Conservation (phyloP, 306 rosid genomes). For the Cicer chorassanicum region DNA sequence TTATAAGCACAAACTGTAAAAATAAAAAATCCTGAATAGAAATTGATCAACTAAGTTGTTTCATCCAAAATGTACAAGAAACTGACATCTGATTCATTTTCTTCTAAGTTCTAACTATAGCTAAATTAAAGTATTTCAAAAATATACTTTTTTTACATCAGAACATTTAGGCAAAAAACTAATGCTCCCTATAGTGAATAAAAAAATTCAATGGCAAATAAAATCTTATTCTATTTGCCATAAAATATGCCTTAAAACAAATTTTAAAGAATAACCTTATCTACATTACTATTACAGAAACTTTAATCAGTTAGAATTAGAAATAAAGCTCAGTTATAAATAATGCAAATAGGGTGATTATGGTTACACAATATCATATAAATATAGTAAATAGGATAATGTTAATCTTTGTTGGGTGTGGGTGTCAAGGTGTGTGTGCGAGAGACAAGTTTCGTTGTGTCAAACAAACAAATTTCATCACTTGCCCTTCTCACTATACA, state of each 20-base stretch:
- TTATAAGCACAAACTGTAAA: conserved; percentile 25
- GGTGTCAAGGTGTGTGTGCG: background rate
- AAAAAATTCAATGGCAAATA: conserved; percentile 17
- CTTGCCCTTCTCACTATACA: background rate
- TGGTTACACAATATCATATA: conserved; percentile 13
- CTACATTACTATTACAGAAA: background rate
- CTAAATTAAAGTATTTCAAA: background rate
- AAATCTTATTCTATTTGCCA: background rate
- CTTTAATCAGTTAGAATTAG: background rate
- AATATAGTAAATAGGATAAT: conserved; percentile 1
- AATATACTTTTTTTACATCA: background rate
- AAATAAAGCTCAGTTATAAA: background rate
- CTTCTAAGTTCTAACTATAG: background rate
- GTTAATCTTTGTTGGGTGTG: background rate
- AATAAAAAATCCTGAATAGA: conserved; percentile 15
- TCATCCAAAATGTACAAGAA: conserved; percentile 25
- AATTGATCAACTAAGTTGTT: conserved; percentile 23
- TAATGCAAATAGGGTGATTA: conserved; percentile 1
- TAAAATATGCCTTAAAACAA: background rate
- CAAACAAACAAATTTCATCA: background rate
- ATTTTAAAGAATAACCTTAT: background rate
- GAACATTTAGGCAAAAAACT: conserved; percentile 14
- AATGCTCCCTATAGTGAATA: conserved; percentile 18
- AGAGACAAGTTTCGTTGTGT: background rate
- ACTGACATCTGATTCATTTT: conserved; percentile 25